Evolutionary conservation across 345 rosid species (phyloP).

Genomic region (Psidium friedrichsthalianum): DNA sequence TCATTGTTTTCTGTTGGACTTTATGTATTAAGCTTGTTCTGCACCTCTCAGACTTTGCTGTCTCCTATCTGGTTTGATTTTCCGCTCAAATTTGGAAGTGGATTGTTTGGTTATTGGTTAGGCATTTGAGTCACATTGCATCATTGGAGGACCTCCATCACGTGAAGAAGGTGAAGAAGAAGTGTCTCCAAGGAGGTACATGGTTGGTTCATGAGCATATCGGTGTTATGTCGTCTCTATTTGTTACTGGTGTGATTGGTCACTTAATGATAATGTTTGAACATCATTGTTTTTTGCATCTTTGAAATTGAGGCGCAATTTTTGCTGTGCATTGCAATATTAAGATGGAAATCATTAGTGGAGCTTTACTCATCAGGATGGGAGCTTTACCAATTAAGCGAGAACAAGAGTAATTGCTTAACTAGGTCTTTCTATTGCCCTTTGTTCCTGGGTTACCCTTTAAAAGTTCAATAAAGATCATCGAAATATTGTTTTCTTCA

Average conservation of each 20-base stretch:
- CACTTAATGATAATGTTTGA: neutral
- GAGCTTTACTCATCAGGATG: too few species aligned
- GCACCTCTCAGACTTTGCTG: too few species aligned
- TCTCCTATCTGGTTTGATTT: neutral
- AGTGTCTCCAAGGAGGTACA: conserved; percentile 4
- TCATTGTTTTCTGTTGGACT: neutral
- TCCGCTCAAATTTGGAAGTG: neutral
- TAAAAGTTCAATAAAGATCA: too few species aligned
- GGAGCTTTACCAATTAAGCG: too few species aligned
- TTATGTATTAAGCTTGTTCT: neutral
- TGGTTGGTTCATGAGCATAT: too few species aligned
- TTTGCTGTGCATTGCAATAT: too few species aligned
- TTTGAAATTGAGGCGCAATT: neutral
- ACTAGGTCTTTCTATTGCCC: too few species aligned
- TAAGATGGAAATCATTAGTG: too few species aligned
- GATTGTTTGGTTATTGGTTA: conserved; percentile 4
- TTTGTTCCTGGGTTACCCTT: too few species aligned
- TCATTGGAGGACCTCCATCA: neutral
- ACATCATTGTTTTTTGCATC: neutral
- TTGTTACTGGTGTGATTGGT: neutral
- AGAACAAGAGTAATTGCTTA: too few species aligned
- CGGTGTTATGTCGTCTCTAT: neutral
- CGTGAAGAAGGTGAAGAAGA: neutral
- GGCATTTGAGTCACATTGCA: conserved; percentile 16
- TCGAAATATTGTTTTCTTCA: too few species aligned